phyloP scores from a whole-genome alignment of 345 rosid species.

The Litchi chinensis region DNA sequence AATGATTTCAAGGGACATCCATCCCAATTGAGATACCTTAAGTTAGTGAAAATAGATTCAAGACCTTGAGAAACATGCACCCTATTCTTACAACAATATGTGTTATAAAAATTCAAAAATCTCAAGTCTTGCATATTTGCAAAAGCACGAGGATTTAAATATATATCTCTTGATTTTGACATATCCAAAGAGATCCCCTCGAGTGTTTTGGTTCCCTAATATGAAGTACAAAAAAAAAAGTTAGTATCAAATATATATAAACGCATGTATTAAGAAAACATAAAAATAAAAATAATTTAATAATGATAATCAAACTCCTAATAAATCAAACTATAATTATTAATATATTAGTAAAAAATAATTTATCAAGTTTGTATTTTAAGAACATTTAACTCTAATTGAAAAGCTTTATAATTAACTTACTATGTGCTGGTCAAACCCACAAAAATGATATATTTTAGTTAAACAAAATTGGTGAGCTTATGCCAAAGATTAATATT shows the following conservation, averaged over 20 bases:
- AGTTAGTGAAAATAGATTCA: neutral
- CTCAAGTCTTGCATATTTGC: neutral
- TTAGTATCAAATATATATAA: neutral
- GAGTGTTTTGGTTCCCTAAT: conserved; percentile 7
- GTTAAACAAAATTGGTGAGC: no score
- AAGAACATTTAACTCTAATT: no score
- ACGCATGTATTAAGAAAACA: no score
- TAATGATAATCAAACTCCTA: no score
- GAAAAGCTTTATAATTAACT: no score
- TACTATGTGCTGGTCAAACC: no score
- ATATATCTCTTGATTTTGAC: neutral
- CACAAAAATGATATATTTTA: no score
- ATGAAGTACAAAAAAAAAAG: neutral
- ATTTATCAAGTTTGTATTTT: no score
- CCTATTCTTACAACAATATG: neutral
- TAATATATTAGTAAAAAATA: no score
- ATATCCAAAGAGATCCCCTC: conserved; percentile 15
- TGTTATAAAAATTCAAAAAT: conserved; percentile 12
- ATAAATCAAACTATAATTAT: no score
- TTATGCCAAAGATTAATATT: no score
- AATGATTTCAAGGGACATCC: conserved; percentile 1
- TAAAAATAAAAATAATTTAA: no score
- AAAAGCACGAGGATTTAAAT: neutral
- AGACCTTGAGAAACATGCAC: neutral
- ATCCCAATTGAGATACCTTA: conserved; percentile 25